Evolutionary conservation across 495 filamentous ascomycete genomes (phyloP).

Genomic region (Rusavskia elegans): DNA sequence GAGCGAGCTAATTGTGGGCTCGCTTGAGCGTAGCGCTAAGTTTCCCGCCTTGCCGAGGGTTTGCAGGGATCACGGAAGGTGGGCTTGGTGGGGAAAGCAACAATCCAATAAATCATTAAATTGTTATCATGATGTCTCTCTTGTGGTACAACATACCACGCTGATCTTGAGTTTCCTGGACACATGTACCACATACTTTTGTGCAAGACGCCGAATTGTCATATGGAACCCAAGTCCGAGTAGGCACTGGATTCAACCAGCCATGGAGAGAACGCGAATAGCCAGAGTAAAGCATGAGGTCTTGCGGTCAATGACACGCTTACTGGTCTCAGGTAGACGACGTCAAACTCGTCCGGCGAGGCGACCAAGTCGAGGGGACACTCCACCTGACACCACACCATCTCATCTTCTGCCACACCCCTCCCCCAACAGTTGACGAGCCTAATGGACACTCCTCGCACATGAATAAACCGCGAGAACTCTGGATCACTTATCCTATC

Average conservation of each 20-base stretch:
- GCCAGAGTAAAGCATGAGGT: constrained; percentile 28
- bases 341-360: constrained; percentile 45
- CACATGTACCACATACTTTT: too few species aligned
- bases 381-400: constrained; percentile 51
- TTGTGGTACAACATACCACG: not conserved
- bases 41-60: not conserved
- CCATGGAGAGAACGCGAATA: constrained; percentile 40
- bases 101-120: not conserved
- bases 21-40: constrained; percentile 4
- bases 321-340: constrained; percentile 36
- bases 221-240: too few species aligned
- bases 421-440: constrained; percentile 17
- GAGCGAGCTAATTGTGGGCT: constrained; percentile 5
- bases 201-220: too few species aligned
- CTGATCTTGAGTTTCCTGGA: too few species aligned
- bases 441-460: constrained; percentile 11
- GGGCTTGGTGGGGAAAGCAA: not conserved
- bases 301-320: not conserved
- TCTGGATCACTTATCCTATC: constrained; percentile 90
- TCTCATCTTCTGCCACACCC: constrained; percentile 43
- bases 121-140: not conserved
- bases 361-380: constrained; percentile 41
- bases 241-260: not conserved
- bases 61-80: not conserved
- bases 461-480: constrained; percentile 42